Evolutionary conservation across 345 rosid genomes (phyloP), one percentile per base, ranked within the genome.

Genomic region (Theobroma cacao): DNA sequence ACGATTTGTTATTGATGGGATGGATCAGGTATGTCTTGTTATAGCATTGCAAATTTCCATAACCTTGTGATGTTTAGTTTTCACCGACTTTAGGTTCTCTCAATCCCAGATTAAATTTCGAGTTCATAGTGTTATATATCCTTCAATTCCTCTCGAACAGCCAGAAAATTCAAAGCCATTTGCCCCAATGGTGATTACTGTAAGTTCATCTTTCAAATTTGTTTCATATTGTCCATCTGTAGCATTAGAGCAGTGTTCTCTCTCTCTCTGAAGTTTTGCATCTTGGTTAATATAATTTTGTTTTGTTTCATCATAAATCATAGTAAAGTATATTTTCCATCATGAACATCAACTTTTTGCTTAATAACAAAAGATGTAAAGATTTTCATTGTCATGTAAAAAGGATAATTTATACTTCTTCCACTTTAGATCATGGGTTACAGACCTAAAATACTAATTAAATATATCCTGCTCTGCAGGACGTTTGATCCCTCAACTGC

Each of bases 161-260:
- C 81, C 82, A 24, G 90, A 89, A 26, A 81, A 82, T 62, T 77
- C 89, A 34, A 93, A 92, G 82, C 94, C 98, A 78, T 93, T 95
- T 86, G 93, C 97, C 71, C 93, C 97, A 36, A 93, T 93, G 99
- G 88, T 90, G 83, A 77, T 95, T 74, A 85, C 85, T 34, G 97
- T 95, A 86, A 91, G 98, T 86, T 61, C 69, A 52, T 72, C 28
- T 53, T 70, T 56, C 70, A 26, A 72, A 75, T 33, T 59, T 67
- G 52, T 50, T n/a, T 70, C 17, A 43, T 61, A 8, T 28, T 20
- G 61, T 65, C n/a, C 5, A 7, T 80, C 33, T 77, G 10, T 7
- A 18, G 22, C 36, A 15, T 61, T 61, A 5, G 33, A 7, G n/a
- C n/a, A n/a, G n/a, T n/a, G n/a, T 24, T 17, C 18, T 82, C 66